These are phyloP conservation scores for Aspergillus pseudonomiae DNA, from an alignment of 2,329 filamentous ascomycete species.

Conservation along the genomic window DNA sequence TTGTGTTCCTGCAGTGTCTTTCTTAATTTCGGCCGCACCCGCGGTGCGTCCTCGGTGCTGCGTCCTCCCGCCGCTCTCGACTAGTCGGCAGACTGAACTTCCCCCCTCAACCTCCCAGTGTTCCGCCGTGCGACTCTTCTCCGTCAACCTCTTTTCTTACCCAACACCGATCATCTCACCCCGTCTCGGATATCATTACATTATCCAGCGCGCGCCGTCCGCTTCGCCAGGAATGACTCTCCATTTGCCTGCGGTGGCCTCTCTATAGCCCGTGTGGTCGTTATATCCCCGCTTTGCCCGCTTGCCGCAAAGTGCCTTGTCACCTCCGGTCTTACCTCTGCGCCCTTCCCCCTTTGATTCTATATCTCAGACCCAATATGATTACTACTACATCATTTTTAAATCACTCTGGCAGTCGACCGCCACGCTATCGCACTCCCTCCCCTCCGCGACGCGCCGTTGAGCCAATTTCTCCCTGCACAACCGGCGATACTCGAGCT, in stretches of 20 bases:
- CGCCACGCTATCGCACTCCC: conserved; percentile 49
- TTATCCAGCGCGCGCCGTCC: conserved; percentile 28
- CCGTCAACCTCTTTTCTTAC: conserved; percentile 27
- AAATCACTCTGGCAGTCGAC: conserved; percentile 38
- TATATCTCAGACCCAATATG: conserved; percentile 30
- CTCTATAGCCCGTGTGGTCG: conserved; percentile 45
- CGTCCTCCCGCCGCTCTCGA: conserved; percentile 23
- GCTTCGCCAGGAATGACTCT: conserved; percentile 45
- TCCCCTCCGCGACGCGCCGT: conserved; percentile 51
- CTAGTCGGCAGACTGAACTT: conserved; percentile 26
- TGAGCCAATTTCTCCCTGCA: conserved; percentile 48
- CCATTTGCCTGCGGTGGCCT: conserved; percentile 39
- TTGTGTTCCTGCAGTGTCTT: neutral
- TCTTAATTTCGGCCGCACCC: conserved; percentile 16
- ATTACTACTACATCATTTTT: conserved; percentile 45
- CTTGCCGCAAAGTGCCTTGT: conserved; percentile 37
- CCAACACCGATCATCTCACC: conserved; percentile 23
- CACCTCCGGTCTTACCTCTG: conserved; percentile 24
- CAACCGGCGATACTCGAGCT: conserved; percentile 32
- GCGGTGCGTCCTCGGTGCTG: conserved; percentile 23
- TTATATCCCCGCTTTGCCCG: conserved; percentile 46
- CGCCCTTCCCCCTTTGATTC: conserved; percentile 14
- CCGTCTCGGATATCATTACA: conserved; percentile 22
- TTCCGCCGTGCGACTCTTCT: conserved; percentile 27
- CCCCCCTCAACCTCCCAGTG: conserved; percentile 26